These are phyloP conservation scores for Kondoa malvinella DNA, from an alignment of 768 basidiomycete species.

Conservation along the genomic window DNA sequence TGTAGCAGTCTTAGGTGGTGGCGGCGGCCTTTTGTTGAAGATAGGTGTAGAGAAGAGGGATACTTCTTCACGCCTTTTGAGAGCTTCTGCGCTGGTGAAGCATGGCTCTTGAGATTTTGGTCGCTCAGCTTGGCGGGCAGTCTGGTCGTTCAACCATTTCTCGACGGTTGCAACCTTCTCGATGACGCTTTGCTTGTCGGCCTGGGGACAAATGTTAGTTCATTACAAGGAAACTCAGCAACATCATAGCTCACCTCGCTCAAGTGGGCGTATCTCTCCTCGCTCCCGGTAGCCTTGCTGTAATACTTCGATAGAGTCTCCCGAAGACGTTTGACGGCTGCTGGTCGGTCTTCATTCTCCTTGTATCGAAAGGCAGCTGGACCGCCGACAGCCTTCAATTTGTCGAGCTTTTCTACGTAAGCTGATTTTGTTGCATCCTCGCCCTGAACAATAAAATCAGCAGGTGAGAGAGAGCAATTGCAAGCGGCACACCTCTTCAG, in stretches of 20 bases:
- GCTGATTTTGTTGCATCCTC: constrained; percentile 90
- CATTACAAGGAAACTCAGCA: constrained; percentile 1
- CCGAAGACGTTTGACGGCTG: constrained; percentile 55
- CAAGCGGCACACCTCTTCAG: constrained; percentile 45
- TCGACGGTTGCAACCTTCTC: constrained; percentile 78
- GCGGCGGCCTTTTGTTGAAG: constrained; percentile 81
- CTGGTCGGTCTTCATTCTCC: constrained; percentile 65
- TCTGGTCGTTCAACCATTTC: constrained; percentile 93
- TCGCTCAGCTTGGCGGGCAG: constrained; percentile 66
- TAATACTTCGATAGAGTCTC: constrained; percentile 78
- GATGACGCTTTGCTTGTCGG: constrained; percentile 66
- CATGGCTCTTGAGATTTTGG: constrained; percentile 77
- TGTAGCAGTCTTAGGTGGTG: constrained; percentile 41
- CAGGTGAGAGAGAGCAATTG: background rate
- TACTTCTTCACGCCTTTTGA: constrained; percentile 81
- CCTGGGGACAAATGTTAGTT: constrained; percentile 26
- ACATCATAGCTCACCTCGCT: constrained; percentile 41
- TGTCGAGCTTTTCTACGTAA: constrained; percentile 69
- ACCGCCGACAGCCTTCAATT: constrained; percentile 69
- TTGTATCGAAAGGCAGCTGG: constrained; percentile 66
- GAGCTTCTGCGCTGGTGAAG: constrained; percentile 60
- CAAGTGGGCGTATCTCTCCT: constrained; percentile 80
- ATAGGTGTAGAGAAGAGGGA: constrained; percentile 79
- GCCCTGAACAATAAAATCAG: constrained; percentile 32
- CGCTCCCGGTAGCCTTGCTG: constrained; percentile 45